phyloP scores from a whole-genome alignment of 805 yeast species.

The Sugiyamaella floridensis region DNA sequence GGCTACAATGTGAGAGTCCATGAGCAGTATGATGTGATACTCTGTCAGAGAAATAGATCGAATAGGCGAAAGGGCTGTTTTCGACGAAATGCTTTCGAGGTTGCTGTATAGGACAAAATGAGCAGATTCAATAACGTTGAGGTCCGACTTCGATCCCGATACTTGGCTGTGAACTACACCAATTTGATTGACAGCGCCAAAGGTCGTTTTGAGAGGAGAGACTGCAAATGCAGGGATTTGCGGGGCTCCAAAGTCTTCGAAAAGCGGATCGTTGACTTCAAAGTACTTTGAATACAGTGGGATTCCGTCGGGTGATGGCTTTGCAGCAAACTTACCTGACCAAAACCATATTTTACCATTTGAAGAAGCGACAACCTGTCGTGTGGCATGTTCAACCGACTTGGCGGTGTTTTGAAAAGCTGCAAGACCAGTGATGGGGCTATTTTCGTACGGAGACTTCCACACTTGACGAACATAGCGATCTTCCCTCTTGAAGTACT shows the following conservation, averaged over 20 bases:
- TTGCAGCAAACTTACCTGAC: slow-evolving; percentile 19
- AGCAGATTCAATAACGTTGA: slow-evolving; percentile 28
- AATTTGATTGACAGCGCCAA: slow-evolving; percentile 44
- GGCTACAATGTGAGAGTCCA: slow-evolving; percentile 37
- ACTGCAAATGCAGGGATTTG: slow-evolving; percentile 13
- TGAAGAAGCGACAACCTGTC: slow-evolving; percentile 18
- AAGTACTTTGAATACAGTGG: slow-evolving; percentile 27
- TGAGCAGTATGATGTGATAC: slow-evolving; percentile 47
- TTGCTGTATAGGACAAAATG: slow-evolving; percentile 37
- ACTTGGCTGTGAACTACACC: slow-evolving; percentile 42
- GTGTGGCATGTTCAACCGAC: not conserved
- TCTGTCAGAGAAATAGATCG: slow-evolving; percentile 42
- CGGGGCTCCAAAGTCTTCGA: slow-evolving; percentile 19
- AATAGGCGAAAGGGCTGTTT: slow-evolving; percentile 19
- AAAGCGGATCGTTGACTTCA: slow-evolving; percentile 20
- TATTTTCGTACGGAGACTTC: slow-evolving; percentile 26
- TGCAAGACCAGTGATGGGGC: slow-evolving; percentile 22
- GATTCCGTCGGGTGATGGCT: slow-evolving; percentile 18
- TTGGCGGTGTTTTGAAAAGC: slow-evolving; percentile 13
- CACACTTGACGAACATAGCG: slow-evolving; percentile 38
- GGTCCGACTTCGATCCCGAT: slow-evolving; percentile 12
- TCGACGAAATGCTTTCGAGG: slow-evolving; percentile 24
- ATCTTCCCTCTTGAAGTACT: slow-evolving; percentile 38
- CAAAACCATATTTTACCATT: slow-evolving; percentile 22
- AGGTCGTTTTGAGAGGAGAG: slow-evolving; percentile 21